Evolutionary conservation across 2,329 filamentous ascomycete species (phyloP), one percentile per base, ranked within the genome.

Genomic region (Parastagonospora nodorum): DNA sequence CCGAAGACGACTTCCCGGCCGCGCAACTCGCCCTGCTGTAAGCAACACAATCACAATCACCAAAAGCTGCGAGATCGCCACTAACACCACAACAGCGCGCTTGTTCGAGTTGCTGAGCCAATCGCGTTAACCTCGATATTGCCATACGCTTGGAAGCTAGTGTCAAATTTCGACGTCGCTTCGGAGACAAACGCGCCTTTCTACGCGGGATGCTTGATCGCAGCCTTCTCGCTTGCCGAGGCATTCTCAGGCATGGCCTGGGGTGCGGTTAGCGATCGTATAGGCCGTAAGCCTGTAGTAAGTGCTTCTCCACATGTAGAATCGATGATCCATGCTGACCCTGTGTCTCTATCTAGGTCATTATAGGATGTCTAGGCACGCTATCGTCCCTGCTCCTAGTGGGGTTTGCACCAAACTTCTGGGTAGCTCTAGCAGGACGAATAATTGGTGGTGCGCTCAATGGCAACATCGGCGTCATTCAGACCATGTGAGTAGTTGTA

Each of bases 81-180:
- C 55, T 58, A 32, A 60, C 52, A 5, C 3, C 14, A 28, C 36
- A 16, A 30, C 33, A 12, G 66, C 95, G 92, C 92, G 67, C 90
- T 96, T 77, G 92, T 96, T 66, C 89, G 92, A 65, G 84, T 97
- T 56, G 90, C 92, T 42, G 92, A 97, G 75, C 92, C 92, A 15
- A 93, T 97, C 66, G 92, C 92, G 42, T 83, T 97, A 61, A 96
- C 92, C 2, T 95, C 90, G 69, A 95, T 96, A 76, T 95, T 95
- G 61, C 92, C 92, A 11, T 97, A 96, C 52, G 73, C 74, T 15
- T 75, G 73, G 69, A 74, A 73, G 48, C 66, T 75, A 11, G 71
- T 73, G 43, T 61, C 68, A 16, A 63, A 73, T 48, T 76, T 66
- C 53, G 49, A 74, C 41, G 62, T 74, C 51, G 66, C 66, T 38